A percentile compares a stretch with the other conserved stretches of the same genome.
Conservation (phyloP, 208 protist species). For the Leishmania turanica region DNA sequence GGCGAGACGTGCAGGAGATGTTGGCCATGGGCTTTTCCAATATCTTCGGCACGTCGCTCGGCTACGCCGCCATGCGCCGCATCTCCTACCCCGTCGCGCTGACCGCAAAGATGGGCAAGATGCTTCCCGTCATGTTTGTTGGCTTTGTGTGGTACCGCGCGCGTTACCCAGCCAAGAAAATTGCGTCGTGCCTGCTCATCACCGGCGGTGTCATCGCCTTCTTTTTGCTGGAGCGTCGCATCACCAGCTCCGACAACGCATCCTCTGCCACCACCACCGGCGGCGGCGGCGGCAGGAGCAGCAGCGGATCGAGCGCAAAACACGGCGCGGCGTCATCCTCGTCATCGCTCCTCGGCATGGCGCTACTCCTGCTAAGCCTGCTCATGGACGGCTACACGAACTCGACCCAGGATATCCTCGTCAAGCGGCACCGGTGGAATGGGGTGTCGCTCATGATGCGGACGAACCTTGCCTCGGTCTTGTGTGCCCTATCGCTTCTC, state of each 20-base stretch:
- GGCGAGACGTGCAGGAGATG: constrained; percentile 33
- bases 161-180: constrained; percentile 62
- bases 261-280: background rate
- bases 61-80: constrained; percentile 79
- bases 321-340: constrained; percentile 7
- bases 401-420: constrained; percentile 83
- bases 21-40: constrained; percentile 75
- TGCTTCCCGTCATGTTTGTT: constrained; percentile 84
- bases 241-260: background rate
- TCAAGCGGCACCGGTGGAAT: constrained; percentile 58
- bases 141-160: constrained; percentile 72
- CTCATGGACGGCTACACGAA: constrained; percentile 84
- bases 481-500: constrained; percentile 40
- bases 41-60: constrained; percentile 65
- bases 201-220: constrained; percentile 70
- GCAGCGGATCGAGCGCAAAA: background rate
- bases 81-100: constrained; percentile 82
- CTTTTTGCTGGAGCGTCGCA: constrained; percentile 52
- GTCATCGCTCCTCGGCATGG: constrained; percentile 42
- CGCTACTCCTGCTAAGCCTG: constrained; percentile 62
- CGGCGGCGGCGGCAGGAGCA: background rate
- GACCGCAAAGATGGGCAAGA: constrained; percentile 87
- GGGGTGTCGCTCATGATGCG: constrained; percentile 69
- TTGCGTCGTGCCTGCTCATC: constrained; percentile 57
- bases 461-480: constrained; percentile 46